Base-by-base conservation (phyloP, 2,329 filamentous ascomycete genomes). In the Talaromyces pinophilus region DNA sequence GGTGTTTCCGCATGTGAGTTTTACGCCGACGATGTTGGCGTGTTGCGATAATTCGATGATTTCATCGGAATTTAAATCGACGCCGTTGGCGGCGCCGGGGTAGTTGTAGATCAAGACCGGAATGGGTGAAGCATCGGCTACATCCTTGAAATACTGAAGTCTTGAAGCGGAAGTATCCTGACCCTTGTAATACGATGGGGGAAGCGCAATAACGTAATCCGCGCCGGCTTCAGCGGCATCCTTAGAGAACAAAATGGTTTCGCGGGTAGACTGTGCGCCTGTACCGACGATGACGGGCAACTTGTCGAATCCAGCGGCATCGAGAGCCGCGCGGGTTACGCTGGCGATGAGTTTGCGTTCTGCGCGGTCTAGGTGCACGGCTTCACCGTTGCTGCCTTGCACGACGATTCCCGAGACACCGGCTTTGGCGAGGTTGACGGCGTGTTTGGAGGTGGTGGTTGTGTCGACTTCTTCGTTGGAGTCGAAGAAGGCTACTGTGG, bases 321-420 rank as follows among this genome's bases (percentile, higher is more conserved):
- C 86, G 54, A 93, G 83, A 15, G 90, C 90, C 68, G 85, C 83
- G 48, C 91, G 88, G 1, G 90, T 93, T 40, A 88, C 87, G 61
- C 81, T 81, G 6, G 90, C 93, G 71, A 94, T 87, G 62, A 86
- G 80, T 59, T 85, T 84, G 67, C 91, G 87, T 79, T 94, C 91
- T 28, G 85, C 81, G 71, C 89, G 88, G 52, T 88, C 88, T 40
- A 94, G 84, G 74, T 93, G 91, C 13, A 93, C 90, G 7, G 92
- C 91, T 81, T 95, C 92, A 72, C 91, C 91, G 74, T 94, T 94
- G 74, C 89, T 92, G 57, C 91, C 91, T 76, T 93, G 91, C 11
- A 89, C 91, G 59, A 90, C 89, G 57, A 94, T 83, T 22, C 91
- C 90, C 17, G 88, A 85, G 50, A 93, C 86, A 69, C 91, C 91